These are phyloP conservation scores for Panicum virgatum DNA, from an alignment of 202 grass and related monocot genomes.

Conservation along the genomic window DNA sequence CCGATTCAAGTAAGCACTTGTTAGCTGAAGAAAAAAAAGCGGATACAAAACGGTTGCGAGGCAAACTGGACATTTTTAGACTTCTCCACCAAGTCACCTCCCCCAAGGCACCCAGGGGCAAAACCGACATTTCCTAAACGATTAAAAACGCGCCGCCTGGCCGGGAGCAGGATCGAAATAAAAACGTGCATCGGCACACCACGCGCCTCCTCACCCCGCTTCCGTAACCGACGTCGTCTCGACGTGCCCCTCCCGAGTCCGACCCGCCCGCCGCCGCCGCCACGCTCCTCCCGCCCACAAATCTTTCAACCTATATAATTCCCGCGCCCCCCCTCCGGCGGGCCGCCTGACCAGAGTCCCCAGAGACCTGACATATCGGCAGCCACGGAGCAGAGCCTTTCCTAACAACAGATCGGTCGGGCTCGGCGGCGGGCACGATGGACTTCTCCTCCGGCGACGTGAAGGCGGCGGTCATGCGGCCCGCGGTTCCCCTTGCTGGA, in stretches of 20 bases:
- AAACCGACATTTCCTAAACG: conserved; percentile 6
- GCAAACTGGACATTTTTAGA: conserved; percentile 38
- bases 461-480: background rate
- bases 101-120: background rate
- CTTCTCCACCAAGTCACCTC: conserved; percentile 48
- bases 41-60: background rate
- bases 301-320: conserved; percentile 45
- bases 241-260: conserved; percentile 40
- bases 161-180: background rate
- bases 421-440: conserved; percentile 4
- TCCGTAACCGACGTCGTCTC: conserved; percentile 30
- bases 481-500: background rate
- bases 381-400: background rate
- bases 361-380: too few relatives aligned
- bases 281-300: background rate
- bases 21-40: too few relatives aligned
- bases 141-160: background rate
- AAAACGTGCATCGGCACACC: background rate
- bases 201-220: background rate
- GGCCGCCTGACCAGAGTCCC: background rate
- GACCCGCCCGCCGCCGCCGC: background rate
- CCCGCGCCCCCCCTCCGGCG: background rate
- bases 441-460: conserved; percentile 14
- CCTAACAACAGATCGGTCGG: conserved; percentile 16
- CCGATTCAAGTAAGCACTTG: conserved; percentile 13